Evolutionary conservation across 176 grass and related monocot species (phyloP).

Genomic region (Bromus sterilis): DNA sequence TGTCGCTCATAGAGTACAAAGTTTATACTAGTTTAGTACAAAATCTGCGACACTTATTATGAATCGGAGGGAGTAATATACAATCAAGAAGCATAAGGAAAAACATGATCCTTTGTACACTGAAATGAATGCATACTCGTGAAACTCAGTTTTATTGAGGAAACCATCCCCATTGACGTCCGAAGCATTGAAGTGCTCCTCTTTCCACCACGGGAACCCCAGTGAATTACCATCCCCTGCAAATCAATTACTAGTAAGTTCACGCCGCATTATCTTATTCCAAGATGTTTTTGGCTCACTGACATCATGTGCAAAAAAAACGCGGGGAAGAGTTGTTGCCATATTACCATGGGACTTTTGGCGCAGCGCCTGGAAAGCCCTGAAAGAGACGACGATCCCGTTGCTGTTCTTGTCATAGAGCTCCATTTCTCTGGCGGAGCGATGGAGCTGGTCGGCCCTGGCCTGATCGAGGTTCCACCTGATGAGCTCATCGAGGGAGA

Average conservation of each 20-base stretch:
- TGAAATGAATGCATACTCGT: conserved; percentile 47
- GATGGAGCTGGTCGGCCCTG: conserved; percentile 47
- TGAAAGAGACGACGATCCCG: conserved; percentile 63
- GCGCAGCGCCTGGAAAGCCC: conserved; percentile 15
- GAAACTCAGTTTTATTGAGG: conserved; percentile 70
- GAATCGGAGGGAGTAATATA: no score
- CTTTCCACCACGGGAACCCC: conserved; percentile 63
- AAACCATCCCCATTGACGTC: conserved; percentile 63
- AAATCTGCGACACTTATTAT: no score
- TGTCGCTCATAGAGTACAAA: no score
- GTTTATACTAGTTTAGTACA: no score
- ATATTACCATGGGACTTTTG: conserved; percentile 25
- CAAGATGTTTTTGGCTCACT: not conserved
- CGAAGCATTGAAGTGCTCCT: conserved; percentile 85
- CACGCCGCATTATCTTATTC: not conserved
- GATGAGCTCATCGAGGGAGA: conserved; percentile 59
- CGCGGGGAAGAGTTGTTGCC: not conserved
- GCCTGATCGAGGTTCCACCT: conserved; percentile 69
- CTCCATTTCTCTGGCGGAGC: conserved; percentile 65
- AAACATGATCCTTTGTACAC: not conserved
- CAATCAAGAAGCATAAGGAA: conserved; percentile 7
- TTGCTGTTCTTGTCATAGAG: conserved; percentile 71
- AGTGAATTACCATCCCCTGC: conserved; percentile 34
- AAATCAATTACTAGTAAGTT: not conserved
- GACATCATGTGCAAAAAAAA: not conserved